These are phyloP conservation scores for Ophiostoma populinum DNA, from an alignment of 2,329 filamentous ascomycete species.

Conservation along the genomic window DNA sequence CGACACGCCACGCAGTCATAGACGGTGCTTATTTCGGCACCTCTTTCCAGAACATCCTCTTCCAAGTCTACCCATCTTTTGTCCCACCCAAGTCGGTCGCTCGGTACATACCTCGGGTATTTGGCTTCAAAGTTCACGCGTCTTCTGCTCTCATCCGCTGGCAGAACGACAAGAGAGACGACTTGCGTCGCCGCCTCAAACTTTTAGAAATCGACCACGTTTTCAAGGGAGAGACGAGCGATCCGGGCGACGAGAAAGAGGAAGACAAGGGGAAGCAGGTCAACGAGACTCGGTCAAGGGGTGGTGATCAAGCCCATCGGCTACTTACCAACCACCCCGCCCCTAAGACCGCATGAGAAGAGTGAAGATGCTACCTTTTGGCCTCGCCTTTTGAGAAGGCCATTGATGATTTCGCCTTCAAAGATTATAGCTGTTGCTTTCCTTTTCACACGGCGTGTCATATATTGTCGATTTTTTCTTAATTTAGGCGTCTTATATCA, in stretches of 20 bases:
- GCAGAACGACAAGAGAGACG: constrained; percentile 68
- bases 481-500: too few relatives aligned
- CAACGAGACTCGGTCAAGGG: too few relatives aligned
- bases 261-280: constrained; percentile 29
- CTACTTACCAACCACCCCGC: too few relatives aligned
- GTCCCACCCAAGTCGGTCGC: constrained; percentile 72
- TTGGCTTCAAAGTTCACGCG: constrained; percentile 90
- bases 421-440: too few relatives aligned
- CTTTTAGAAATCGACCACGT: constrained; percentile 59
- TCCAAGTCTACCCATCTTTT: constrained; percentile 90
- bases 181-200: constrained; percentile 62
- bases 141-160: constrained; percentile 75
- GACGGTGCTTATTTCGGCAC: constrained; percentile 97
- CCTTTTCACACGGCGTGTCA: too few relatives aligned
- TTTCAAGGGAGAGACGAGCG: constrained; percentile 52
- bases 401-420: too few relatives aligned
- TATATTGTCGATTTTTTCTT: too few relatives aligned
- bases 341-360: too few relatives aligned
- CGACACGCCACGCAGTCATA: constrained; percentile 82
- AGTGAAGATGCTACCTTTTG: too few relatives aligned
- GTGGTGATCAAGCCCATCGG: too few relatives aligned
- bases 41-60: constrained; percentile 97
- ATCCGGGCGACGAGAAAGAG: constrained; percentile 43
- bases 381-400: too few relatives aligned
- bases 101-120: constrained; percentile 75